Percentiles rank a stretch among this genome's conserved stretches.
Conservation (phyloP, 768 basidiomycete species). For the Sporobolomyces phaffii region DNA sequence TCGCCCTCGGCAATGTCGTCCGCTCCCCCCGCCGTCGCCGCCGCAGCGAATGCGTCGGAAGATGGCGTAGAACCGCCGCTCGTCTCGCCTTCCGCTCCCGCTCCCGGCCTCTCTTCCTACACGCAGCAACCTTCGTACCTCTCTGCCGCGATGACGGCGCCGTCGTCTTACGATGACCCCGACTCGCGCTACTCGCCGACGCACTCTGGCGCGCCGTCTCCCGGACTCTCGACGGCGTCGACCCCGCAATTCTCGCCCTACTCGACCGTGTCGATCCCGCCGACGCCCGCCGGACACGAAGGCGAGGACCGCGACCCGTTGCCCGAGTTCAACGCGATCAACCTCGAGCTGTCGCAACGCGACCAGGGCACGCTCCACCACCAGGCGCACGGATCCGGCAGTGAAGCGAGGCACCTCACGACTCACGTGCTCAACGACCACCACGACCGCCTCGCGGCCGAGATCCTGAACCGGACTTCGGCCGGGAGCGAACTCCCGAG, state of each 20-base stretch:
- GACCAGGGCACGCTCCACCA: conserved; percentile 8
- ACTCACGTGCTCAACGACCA: neutral
- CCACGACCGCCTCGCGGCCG: neutral
- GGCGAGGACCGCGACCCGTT: conserved; percentile 1
- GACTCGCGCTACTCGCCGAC: neutral
- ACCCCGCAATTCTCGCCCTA: conserved; percentile 6
- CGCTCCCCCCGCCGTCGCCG: neutral
- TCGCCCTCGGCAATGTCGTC: too few species aligned
- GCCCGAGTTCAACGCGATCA: neutral
- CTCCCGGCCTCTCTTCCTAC: neutral
- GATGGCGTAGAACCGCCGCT: conserved; percentile 2
- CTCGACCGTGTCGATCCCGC: conserved; percentile 11
- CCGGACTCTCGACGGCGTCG: neutral
- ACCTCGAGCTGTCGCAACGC: neutral
- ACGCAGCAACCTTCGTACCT: neutral
- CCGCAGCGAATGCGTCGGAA: too few species aligned
- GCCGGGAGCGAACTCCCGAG: conserved; percentile 15
- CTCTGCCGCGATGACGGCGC: neutral
- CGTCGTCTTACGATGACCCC: neutral
- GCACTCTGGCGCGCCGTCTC: neutral
- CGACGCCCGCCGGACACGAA: neutral
- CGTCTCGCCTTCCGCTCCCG: neutral
- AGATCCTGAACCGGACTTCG: conserved; percentile 12
- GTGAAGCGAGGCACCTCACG: neutral
- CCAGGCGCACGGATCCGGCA: neutral